phyloP scores from a whole-genome alignment of 805 yeast species.

The Wickerhamiella lipophila region DNA sequence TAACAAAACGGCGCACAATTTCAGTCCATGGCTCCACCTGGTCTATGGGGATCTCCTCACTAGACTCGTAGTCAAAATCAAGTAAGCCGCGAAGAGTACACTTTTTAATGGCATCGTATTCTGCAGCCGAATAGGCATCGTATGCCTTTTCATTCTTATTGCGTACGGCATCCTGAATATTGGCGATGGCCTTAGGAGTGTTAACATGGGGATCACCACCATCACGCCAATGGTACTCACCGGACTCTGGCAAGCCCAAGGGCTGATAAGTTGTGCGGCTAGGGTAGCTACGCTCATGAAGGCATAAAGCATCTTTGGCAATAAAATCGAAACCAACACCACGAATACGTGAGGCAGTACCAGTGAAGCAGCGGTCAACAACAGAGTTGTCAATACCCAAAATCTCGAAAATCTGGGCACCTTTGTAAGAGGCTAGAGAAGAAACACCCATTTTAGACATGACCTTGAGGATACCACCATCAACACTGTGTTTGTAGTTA shows the following conservation, averaged over 20 bases:
- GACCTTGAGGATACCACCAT: conserved; percentile 86
- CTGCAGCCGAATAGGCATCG: conserved; percentile 78
- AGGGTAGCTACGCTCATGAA: conserved; percentile 90
- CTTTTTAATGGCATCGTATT: conserved; percentile 78
- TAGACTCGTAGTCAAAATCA: conserved; percentile 69
- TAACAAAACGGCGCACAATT: conserved; percentile 88
- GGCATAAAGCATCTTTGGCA: conserved; percentile 90
- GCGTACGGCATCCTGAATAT: conserved; percentile 94
- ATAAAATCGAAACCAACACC: conserved; percentile 93
- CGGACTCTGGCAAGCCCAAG: conserved; percentile 75
- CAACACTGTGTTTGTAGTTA: conserved; percentile 75
- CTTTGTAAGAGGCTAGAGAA: conserved; percentile 94
- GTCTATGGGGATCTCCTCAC: conserved; percentile 76
- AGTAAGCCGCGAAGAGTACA: conserved; percentile 91
- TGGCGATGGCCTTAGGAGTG: conserved; percentile 89
- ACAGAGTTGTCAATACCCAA: conserved; percentile 92
- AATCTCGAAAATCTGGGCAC: conserved; percentile 97
- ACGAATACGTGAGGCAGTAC: conserved; percentile 92
- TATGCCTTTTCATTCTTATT: conserved; percentile 91
- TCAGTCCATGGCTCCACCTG: conserved; percentile 99
- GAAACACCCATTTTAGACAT: conserved; percentile 99
- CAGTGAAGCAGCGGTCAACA: conserved; percentile 88
- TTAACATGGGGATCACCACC: conserved; percentile 95
- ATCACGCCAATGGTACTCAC: conserved; percentile 98
- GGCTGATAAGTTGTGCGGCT: conserved; percentile 57